Conservation (phyloP, 495 filamentous ascomycete species). For the Recurvomyces mirabilis region DNA sequence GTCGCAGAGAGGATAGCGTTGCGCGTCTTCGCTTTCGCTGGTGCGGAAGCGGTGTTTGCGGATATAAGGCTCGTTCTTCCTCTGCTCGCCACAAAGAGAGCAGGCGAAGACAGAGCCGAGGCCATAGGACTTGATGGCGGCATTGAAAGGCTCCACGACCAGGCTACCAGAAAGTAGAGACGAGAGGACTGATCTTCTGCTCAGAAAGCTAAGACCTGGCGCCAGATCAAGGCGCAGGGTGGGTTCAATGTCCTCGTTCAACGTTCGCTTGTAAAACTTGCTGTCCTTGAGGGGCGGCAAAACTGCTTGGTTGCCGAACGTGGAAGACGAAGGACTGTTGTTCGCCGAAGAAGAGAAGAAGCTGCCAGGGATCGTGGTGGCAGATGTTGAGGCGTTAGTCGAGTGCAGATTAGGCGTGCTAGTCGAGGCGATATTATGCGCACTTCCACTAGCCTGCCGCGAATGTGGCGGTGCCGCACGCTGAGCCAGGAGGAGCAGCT, state of each 20-base stretch:
- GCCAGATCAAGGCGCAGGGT: conserved; percentile 80
- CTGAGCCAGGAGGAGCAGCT: conserved; percentile 59
- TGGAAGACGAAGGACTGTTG: conserved; percentile 25
- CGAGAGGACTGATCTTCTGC: conserved; percentile 66
- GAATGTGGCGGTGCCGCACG: conserved; percentile 52
- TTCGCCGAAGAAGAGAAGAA: conserved; percentile 15
- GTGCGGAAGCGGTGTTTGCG: conserved; percentile 83
- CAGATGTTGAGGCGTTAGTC: conserved; percentile 31
- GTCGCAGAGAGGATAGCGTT: conserved; percentile 77
- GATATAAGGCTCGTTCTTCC: conserved; percentile 55
- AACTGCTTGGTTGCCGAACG: conserved; percentile 22
- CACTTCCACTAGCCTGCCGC: conserved; percentile 48
- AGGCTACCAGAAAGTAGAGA: conserved; percentile 78
- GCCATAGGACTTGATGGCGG: conserved; percentile 40
- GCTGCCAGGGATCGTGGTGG: conserved; percentile 33
- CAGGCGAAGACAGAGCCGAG: conserved; percentile 50
- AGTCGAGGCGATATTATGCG: conserved; percentile 9
- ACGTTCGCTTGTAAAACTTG: conserved; percentile 79
- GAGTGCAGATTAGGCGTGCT: conserved; percentile 27
- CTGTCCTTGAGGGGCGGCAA: conserved; percentile 65
- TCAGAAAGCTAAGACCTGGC: conserved; percentile 87
- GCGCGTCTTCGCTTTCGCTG: conserved; percentile 71
- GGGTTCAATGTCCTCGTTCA: conserved; percentile 88
- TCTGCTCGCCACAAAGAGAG: conserved; percentile 75
- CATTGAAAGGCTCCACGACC: conserved; percentile 75